A percentile compares a stretch with the other conserved stretches of the same genome.
Conservation (phyloP, 2,329 filamentous ascomycete genomes). For the Onygenales sp. region DNA sequence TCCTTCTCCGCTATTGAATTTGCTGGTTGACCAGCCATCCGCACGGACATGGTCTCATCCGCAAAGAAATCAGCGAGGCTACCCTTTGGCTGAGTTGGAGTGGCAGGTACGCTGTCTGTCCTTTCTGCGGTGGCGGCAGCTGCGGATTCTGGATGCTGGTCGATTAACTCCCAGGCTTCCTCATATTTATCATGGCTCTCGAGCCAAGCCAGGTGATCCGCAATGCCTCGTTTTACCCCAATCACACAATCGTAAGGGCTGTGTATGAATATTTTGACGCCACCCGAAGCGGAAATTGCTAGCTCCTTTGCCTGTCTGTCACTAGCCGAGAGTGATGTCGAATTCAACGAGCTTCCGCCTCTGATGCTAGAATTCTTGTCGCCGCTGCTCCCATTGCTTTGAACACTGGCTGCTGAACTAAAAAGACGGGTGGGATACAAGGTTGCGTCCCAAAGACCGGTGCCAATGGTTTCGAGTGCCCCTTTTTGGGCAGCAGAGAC, state of each 20-base stretch:
- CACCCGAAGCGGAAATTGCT: slow-evolving; percentile 43
- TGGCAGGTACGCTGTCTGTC: slow-evolving; percentile 23
- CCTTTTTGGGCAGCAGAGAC: slow-evolving; percentile 58
- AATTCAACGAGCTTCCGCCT: slow-evolving; percentile 44
- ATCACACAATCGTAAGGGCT: slow-evolving; percentile 96
- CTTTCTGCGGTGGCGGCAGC: slow-evolving; percentile 28
- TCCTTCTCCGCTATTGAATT: slow-evolving; percentile 70
- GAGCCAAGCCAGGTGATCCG: slow-evolving; percentile 80
- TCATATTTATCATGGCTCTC: slow-evolving; percentile 71
- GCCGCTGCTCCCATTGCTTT: slow-evolving; percentile 44
- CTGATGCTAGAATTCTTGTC: slow-evolving; percentile 49
- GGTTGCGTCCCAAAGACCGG: slow-evolving; percentile 78
- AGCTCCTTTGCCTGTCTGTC: slow-evolving; percentile 30
- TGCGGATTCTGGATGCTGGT: slow-evolving; percentile 71
- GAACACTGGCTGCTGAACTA: slow-evolving; percentile 72
- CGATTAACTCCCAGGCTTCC: slow-evolving; percentile 78
- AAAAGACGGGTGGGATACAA: slow-evolving; percentile 82
- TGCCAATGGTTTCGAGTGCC: slow-evolving; percentile 65
- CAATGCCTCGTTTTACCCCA: slow-evolving; percentile 74
- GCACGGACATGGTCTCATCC: slow-evolving; percentile 46
- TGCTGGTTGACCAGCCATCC: neutral
- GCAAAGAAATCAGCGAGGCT: slow-evolving; percentile 59
- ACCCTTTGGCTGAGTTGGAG: slow-evolving; percentile 25
- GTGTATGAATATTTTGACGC: slow-evolving; percentile 82
- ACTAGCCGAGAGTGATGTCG: slow-evolving; percentile 38